Conservation (phyloP, 495 filamentous ascomycete species). For the Daldinia childiae region DNA sequence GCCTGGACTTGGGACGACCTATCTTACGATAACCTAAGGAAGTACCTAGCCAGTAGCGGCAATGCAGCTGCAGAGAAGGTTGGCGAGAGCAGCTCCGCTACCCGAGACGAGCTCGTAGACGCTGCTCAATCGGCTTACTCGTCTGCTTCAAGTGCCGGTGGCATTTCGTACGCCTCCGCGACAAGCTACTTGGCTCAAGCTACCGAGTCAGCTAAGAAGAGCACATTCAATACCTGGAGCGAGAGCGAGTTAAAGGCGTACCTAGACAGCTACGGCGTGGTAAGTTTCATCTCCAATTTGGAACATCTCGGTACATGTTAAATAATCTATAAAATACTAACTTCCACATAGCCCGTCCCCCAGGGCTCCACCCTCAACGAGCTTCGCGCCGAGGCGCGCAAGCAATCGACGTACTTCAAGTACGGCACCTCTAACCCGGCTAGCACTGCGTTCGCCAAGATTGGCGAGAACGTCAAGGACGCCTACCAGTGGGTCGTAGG, state of each 20-base stretch:
- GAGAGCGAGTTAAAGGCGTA: slow-evolving; percentile 80
- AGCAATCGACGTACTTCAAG: slow-evolving; percentile 77
- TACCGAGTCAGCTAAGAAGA: slow-evolving; percentile 74
- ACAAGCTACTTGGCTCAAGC: slow-evolving; percentile 76
- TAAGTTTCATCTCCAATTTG: no score
- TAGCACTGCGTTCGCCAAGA: slow-evolving; percentile 70
- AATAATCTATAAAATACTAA: not conserved
- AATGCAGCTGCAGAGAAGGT: slow-evolving; percentile 73
- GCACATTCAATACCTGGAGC: slow-evolving; percentile 82
- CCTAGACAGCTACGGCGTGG: slow-evolving; percentile 80
- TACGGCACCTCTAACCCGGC: slow-evolving; percentile 76
- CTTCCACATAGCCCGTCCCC: slow-evolving; percentile 53
- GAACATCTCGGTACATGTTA: no score
- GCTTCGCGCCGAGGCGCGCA: slow-evolving; percentile 72
- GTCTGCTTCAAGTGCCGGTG: slow-evolving; percentile 74
- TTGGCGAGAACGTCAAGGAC: slow-evolving; percentile 61
- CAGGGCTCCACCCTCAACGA: slow-evolving; percentile 69
- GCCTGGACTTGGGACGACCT: slow-evolving; percentile 89
- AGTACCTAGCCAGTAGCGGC: slow-evolving; percentile 69
- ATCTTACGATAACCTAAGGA: slow-evolving; percentile 77
- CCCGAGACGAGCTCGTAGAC: slow-evolving; percentile 75
- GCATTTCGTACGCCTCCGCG: slow-evolving; percentile 73
- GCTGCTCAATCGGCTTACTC: slow-evolving; percentile 76
- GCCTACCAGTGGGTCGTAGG: slow-evolving; percentile 66
- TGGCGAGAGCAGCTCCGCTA: slow-evolving; percentile 69